Percentiles rank a stretch among this genome's conserved stretches.
These are phyloP conservation scores for Cicer pinnatifidum DNA, from an alignment of 306 rosid genomes.

Conservation along the genomic window DNA sequence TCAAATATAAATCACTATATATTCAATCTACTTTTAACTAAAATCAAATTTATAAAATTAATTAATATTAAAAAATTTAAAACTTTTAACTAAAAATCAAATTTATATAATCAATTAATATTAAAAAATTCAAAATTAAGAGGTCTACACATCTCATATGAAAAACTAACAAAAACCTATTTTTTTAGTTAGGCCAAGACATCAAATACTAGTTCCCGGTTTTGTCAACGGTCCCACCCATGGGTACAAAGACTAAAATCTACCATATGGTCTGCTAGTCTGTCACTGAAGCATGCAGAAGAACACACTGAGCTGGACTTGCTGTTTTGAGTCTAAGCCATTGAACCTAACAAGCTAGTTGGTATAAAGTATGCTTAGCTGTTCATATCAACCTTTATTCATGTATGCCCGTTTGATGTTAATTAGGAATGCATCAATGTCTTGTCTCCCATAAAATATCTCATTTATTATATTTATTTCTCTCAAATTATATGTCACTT, in stretches of 20 bases:
- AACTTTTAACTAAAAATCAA: too few species aligned
- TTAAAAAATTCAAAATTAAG: too few species aligned
- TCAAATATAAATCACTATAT: too few species aligned
- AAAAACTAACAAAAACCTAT: too few species aligned
- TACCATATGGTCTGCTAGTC: slow-evolving; percentile 4
- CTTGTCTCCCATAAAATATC: not conserved
- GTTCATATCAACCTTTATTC: not conserved
- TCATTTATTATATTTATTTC: too few species aligned
- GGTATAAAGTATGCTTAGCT: not conserved
- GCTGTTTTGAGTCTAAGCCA: not conserved
- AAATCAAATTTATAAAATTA: too few species aligned
- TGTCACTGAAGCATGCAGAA: not conserved
- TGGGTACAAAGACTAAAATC: not conserved
- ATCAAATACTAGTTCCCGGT: not conserved
- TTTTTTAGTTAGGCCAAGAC: too few species aligned
- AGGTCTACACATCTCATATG: too few species aligned
- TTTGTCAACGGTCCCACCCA: slow-evolving; percentile 2
- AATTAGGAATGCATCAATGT: not conserved
- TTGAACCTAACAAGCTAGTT: slow-evolving; percentile 18
- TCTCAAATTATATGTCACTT: too few species aligned
- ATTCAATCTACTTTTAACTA: too few species aligned
- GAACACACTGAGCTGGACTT: slow-evolving; percentile 19
- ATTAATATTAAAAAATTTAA: too few species aligned
- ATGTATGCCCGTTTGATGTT: not conserved
- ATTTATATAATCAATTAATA: too few species aligned